Base-by-base conservation (phyloP, 495 filamentous ascomycete genomes). In the Evansstolkia leycettana region DNA sequence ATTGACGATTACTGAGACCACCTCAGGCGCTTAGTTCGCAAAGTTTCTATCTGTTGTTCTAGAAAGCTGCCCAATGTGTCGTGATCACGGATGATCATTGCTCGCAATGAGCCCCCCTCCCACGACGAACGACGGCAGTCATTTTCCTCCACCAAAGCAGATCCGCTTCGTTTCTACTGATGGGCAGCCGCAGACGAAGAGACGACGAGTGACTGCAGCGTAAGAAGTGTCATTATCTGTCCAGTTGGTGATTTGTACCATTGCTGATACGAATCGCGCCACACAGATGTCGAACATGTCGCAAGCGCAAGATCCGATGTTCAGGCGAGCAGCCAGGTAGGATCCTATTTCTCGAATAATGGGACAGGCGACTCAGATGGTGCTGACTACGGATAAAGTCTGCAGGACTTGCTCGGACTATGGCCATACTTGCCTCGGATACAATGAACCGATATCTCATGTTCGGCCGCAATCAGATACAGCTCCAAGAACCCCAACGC, bases 161-260 rank as follows among this genome's bases (percentile, higher is more conserved):
- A 82, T 88, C 35, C 75, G 82, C 44, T 87, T 87, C 54, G 79
- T 88, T 42, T 77, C 81, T 37, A 84, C 81, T 46, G 78, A 86
- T 57, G 82, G 82, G 40, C 80, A 82, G 42, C 82, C 82, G 31
- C 80, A 83, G 41, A 78, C 80, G 31, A 88, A 88, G 56, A 67
- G 82, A 42, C 72, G 83, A 53, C 72, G 83, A 52, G 81, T 88
- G 52, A 84, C 79, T 59, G 78, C 82, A 46, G 83, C 83, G 76
- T 87, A 73, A 50, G 77, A 24, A 8, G 13, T n/a, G 9, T 17
- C 13, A 2, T 33, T 19, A 9, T 5, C 9, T 23, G 5, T 23
- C 9, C 20, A 23, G 9, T 23, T n/a, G n/a, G 20, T 9, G 4
- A 9, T 23, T 23, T 4, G 5, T 4, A 9, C 20, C 9, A 9